A percentile compares a stretch with the other conserved stretches of the same genome.
phyloP scores from a whole-genome alignment of 306 rosid species.

The Quercus agrifolia region DNA sequence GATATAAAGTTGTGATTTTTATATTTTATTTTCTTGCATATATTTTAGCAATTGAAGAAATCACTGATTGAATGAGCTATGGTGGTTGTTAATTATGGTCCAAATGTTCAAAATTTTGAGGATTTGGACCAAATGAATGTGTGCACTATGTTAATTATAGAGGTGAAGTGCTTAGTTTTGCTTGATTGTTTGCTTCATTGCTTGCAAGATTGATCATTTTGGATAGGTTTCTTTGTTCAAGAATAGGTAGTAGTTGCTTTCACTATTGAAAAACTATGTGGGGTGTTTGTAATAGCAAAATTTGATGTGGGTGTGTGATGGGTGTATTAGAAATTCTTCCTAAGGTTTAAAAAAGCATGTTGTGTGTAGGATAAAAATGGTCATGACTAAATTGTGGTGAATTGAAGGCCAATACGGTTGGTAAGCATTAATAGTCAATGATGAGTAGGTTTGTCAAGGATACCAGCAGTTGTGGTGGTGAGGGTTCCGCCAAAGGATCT shows the following conservation, averaged over 20 bases:
- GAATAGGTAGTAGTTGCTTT: not conserved
- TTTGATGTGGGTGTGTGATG: not conserved
- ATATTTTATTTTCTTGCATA: not conserved
- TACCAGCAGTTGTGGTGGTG: constrained; percentile 24
- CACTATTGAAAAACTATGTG: not conserved
- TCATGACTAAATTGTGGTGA: not conserved
- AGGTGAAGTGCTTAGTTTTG: not conserved
- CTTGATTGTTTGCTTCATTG: not conserved
- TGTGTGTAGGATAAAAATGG: not conserved
- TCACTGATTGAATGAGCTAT: not conserved
- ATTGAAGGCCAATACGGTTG: not conserved
- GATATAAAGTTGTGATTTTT: not conserved
- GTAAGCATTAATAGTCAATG: not conserved
- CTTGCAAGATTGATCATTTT: not conserved
- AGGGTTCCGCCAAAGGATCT: constrained; percentile 20
- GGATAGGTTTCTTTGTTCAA: not conserved
- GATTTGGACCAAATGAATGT: not conserved
- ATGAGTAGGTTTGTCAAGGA: constrained; percentile 42
- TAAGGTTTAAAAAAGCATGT: not conserved
- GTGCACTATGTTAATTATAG: not conserved
- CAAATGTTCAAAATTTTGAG: not conserved
- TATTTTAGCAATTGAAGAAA: not conserved
- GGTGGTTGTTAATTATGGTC: not conserved
- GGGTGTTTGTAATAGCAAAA: not conserved
- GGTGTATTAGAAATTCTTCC: not conserved